Base-by-base conservation (phyloP, 2,329 filamentous ascomycete genomes). In the Cladophialophora carrionii region DNA sequence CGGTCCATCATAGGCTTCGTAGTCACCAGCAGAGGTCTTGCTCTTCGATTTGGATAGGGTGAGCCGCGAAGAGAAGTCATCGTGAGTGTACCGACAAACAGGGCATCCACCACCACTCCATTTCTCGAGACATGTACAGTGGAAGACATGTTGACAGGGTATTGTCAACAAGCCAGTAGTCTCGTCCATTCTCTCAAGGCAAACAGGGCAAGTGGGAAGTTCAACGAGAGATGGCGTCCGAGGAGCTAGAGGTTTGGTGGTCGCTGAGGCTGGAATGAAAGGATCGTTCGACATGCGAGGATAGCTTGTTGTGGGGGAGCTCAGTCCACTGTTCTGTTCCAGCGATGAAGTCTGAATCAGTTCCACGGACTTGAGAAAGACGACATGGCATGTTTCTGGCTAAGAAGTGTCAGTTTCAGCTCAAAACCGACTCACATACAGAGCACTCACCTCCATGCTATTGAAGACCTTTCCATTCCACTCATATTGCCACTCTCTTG, bases 161-260 rank as follows among this genome's bases (percentile, higher is more conserved):
- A 98, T 98, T 0, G 95, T 99, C 74, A 99, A 86, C 2, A 99
- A 82, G 0, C 95, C 95, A 0, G 92, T 96, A 0, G 93, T 97
- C 76, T 98, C 94, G 73, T 99, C 95, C 95, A 99, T 99, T 55
- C 94, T 89, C 76, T 99, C 95, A 4, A 99, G 84, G 71, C 95
- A 99, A 9, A 99, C 95, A 0, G 95, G 93, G 70, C 95, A 99
- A 1, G 95, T 98, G 1, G 95, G 95, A 12, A 99, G 81, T 78
- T 99, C 95, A 61, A 96, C 85, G 1, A 98, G 83, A 57, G 91
- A 90, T 1, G 93, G 90, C 0, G 94, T 96, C 1, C 86, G 86
- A n/a, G 87, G 87, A 12, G 87, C 85, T n/a, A 86, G 78, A 10
- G 87, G 87, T 73, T 88, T 89, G 7, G 80, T 81, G 2, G 84